Base-by-base conservation (phyloP, 805 yeast genomes). In the Blastobotrys chiropterorum region DNA sequence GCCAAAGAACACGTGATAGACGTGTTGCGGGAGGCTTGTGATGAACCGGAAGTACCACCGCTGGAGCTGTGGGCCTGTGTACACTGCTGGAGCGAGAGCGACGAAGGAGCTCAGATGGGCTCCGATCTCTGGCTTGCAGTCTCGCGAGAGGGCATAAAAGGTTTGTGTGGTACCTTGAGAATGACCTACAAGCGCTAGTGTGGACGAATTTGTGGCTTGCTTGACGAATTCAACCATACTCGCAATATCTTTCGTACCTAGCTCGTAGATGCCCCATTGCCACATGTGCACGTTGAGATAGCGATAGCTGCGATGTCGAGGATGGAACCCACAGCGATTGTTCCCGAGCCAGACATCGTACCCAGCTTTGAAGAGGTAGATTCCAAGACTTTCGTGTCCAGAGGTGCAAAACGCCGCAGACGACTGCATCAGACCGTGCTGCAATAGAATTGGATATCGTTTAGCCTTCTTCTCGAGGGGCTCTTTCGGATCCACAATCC, bases 161-260 rank as follows among this genome's bases (percentile, higher is more conserved):
- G 85, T 76, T 66, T 90, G 96, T 0, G 97, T 81, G 1, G 97
- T 90, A 0, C 98, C 98, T 68, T 94, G 98, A 14, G 95, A 87
- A 65, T 92, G 99, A 1, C 90, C 90, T 7, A 83, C 75, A 19
- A 92, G 67, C 0, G 84, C 75, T 5, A 90, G 69, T 0, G 78
- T 67, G 19, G 60, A 63, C 1, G 41, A 26, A 4, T 16, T 17
- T 13, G n/a, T 15, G 16, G 38, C 16, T n/a, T 64, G 53, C 38
- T 82, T 65, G 0, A 90, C 84, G 51, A 77, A 75, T 38, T 82
- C 78, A 6, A 90, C 73, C 68, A 92, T 71, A 16, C 86, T 75
- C 0, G 95, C 86, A 42, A 94, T 67, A 65, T 92, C 99, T 61
- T 72, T 79, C 52, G 75, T 73, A 0, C 90, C 92, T 82, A 94